phyloP scores from a whole-genome alignment of 306 rosid genomes.

The Vicia faba region DNA sequence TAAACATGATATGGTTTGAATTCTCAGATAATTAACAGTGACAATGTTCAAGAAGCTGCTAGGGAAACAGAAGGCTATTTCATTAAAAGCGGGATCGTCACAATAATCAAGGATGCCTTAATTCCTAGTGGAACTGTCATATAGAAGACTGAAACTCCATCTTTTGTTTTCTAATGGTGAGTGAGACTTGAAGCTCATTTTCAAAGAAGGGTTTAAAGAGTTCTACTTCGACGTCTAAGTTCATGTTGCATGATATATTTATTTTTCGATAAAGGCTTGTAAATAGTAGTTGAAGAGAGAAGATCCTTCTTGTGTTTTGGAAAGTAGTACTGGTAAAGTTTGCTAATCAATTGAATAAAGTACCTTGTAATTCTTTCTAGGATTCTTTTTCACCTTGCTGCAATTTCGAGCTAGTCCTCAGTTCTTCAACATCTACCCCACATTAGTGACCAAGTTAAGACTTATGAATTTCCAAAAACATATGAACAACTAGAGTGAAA shows the following conservation, averaged over 20 bases:
- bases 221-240: conserved; percentile 17
- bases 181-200: conserved; percentile 17
- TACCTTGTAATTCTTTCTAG: too few species aligned
- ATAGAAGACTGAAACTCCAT: conserved; percentile 26
- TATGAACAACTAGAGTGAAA: too few species aligned
- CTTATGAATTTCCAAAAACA: too few species aligned
- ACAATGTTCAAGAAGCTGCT: conserved; percentile 93
- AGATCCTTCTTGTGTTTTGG: conserved; percentile 36
- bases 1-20: background rate
- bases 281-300: conserved; percentile 53
- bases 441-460: too few species aligned
- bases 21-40: conserved; percentile 79
- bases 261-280: conserved; percentile 47
- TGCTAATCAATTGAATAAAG: conserved; percentile 43
- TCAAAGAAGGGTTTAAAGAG: background rate
- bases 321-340: conserved; percentile 42
- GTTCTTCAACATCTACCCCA: too few species aligned
- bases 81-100: conserved; percentile 94
- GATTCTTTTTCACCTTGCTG: too few species aligned
- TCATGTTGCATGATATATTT: conserved; percentile 35
- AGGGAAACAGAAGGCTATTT: conserved; percentile 97
- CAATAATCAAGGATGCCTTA: conserved; percentile 92
- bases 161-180: background rate
- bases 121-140: conserved; percentile 88
- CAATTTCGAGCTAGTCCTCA: too few species aligned